These are phyloP conservation scores for Cryptosporidium muris DNA, from an alignment of 169 alveolate genomes.

Conservation along the genomic window DNA sequence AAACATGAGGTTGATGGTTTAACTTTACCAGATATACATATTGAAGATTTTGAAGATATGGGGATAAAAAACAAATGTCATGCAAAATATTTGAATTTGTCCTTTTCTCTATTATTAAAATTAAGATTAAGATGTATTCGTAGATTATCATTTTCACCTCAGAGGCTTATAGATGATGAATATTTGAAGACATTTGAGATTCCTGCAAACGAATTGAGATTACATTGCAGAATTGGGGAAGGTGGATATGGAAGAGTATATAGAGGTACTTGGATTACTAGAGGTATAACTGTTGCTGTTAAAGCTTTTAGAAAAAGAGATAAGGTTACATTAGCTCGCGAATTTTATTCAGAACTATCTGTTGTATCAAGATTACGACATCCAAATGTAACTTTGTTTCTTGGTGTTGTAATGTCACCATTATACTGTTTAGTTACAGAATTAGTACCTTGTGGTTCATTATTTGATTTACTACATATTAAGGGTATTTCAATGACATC, in stretches of 20 bases:
- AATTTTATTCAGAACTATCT: constrained; percentile 80
- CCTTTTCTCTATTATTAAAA: constrained; percentile 70
- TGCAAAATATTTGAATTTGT: constrained; percentile 67
- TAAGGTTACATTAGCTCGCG: constrained; percentile 73
- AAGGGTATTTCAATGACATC: constrained; percentile 69
- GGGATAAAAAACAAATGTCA: constrained; percentile 69
- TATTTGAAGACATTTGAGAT: constrained; percentile 67
- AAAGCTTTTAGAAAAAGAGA: constrained; percentile 76
- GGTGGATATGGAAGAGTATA: constrained; percentile 88
- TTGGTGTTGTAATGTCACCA: constrained; percentile 82
- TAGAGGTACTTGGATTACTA: constrained; percentile 79
- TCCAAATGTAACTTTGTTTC: constrained; percentile 82
- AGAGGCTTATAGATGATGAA: constrained; percentile 55
- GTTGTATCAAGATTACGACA: constrained; percentile 82
- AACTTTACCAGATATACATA: constrained; percentile 73
- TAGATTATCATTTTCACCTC: constrained; percentile 66
- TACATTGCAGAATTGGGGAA: constrained; percentile 79
- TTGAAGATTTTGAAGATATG: constrained; percentile 72
- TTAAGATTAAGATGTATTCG: constrained; percentile 74
- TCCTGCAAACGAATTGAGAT: constrained; percentile 72
- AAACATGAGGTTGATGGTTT: constrained; percentile 75
- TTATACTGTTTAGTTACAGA: constrained; percentile 85
- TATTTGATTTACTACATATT: constrained; percentile 82
- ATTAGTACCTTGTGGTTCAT: constrained; percentile 77
- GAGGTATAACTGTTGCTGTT: constrained; percentile 78